phyloP scores from a whole-genome alignment of 345 rosid species.

The Populus simonii region DNA sequence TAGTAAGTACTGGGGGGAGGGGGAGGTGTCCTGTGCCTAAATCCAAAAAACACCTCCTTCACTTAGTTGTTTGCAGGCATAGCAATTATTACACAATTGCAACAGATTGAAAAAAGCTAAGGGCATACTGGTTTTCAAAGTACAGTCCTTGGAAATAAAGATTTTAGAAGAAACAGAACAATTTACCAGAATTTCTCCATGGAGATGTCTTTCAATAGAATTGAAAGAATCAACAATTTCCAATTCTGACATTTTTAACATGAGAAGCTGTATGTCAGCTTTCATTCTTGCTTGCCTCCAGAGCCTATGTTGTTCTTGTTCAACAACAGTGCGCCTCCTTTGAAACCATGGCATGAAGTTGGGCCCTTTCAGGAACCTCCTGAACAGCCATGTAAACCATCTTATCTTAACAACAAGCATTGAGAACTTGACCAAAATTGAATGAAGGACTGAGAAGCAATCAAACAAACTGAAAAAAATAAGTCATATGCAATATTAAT shows the following conservation, averaged over 20 bases:
- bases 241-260: constrained; percentile 71
- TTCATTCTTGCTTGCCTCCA: constrained; percentile 90
- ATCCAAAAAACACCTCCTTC: neutral
- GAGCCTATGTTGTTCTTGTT: constrained; percentile 81
- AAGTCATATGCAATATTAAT: constrained; percentile 10
- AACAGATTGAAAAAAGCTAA: neutral
- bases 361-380: constrained; percentile 86
- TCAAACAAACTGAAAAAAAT: neutral
- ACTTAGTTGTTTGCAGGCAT: neutral
- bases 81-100: neutral
- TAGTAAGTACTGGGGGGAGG: too few relatives aligned
- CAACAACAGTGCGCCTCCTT: constrained; percentile 67
- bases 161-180: neutral
- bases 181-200: constrained; percentile 60
- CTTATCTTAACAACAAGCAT: constrained; percentile 14
- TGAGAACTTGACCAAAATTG: neutral
- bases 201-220: constrained; percentile 79
- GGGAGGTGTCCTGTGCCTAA: too few relatives aligned
- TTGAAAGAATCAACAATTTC: constrained; percentile 90
- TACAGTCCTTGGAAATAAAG: neutral
- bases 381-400: constrained; percentile 33
- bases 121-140: neutral
- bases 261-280: constrained; percentile 59
- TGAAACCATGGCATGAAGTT: constrained; percentile 96
- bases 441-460: constrained; percentile 2